phyloP scores from a whole-genome alignment of 1,284 basidiomycete species.

The Dichomitus squalens region DNA sequence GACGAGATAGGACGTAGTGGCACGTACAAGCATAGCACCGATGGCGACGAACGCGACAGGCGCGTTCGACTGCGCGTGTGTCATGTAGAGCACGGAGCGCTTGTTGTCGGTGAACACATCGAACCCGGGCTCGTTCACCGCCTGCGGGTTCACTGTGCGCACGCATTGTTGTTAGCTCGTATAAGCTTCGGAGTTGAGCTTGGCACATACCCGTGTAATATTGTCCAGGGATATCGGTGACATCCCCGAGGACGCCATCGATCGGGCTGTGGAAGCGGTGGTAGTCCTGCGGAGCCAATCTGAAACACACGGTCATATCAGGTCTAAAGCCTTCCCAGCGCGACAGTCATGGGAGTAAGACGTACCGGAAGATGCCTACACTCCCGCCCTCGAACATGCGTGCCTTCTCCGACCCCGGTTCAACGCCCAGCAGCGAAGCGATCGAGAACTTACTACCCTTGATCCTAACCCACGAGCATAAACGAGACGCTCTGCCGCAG shows the following conservation, averaged over 20 bases:
- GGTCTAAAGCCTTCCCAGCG: not conserved
- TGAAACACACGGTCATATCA: constrained; percentile 14
- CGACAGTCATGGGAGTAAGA: no score
- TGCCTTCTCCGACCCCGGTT: constrained; percentile 41
- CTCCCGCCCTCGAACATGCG: constrained; percentile 48
- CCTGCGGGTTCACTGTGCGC: constrained; percentile 73
- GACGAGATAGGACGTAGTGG: not conserved
- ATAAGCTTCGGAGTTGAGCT: not conserved
- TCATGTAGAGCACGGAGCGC: constrained; percentile 58
- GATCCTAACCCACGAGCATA: constrained; percentile 48
- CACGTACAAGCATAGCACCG: constrained; percentile 62
- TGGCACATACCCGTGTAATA: constrained; percentile 56
- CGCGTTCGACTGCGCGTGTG: constrained; percentile 45
- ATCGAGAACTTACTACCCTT: constrained; percentile 78
- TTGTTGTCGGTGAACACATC: constrained; percentile 78
- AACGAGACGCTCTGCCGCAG: no score
- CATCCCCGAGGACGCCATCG: constrained; percentile 56
- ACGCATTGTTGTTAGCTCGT: not conserved
- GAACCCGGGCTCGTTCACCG: constrained; percentile 70
- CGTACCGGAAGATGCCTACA: constrained; percentile 59
- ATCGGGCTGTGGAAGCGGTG: constrained; percentile 85
- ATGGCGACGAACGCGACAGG: constrained; percentile 62
- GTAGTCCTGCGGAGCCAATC: constrained; percentile 83
- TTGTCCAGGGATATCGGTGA: constrained; percentile 54
- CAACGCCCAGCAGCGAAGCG: constrained; percentile 54